These are phyloP conservation scores for Rhodosporidiobolus odoratus DNA, from an alignment of 768 basidiomycete species.

Conservation along the genomic window DNA sequence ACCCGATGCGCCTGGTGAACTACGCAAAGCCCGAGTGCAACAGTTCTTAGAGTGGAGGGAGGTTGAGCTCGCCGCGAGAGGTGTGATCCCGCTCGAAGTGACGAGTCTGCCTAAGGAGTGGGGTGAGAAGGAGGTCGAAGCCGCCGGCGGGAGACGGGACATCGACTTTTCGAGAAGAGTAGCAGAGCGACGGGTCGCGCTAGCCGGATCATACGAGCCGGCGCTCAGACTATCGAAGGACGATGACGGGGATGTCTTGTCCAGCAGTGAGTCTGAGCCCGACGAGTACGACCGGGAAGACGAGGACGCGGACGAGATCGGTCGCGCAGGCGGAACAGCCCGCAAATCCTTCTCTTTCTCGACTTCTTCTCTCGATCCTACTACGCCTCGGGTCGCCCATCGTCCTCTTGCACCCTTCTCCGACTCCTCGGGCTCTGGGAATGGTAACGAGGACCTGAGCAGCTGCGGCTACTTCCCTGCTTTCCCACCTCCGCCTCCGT, in stretches of 20 bases:
- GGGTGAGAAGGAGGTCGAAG: constrained; percentile 3
- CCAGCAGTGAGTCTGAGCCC: background rate
- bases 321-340: background rate
- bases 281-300: background rate
- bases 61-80: constrained; percentile 24
- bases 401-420: background rate
- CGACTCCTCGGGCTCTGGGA: background rate
- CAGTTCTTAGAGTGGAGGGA: constrained; percentile 34
- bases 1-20: background rate
- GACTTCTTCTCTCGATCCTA: constrained; percentile 19
- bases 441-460: background rate
- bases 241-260: background rate
- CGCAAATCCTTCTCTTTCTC: constrained; percentile 2
- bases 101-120: background rate
- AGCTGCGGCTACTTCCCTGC: background rate
- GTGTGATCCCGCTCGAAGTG: background rate
- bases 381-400: constrained; percentile 14
- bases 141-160: background rate
- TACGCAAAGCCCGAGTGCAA: background rate
- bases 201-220: too few relatives aligned
- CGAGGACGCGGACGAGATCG: background rate
- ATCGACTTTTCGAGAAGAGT: constrained; percentile 26
- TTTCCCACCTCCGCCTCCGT: background rate
- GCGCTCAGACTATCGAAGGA: too few relatives aligned
- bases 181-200: constrained; percentile 7